Percentiles rank a stretch among this genome's conserved stretches.
Evolutionary conservation across 148 eudicot species (phyloP).

Genomic region (Rhododendron simsii): DNA sequence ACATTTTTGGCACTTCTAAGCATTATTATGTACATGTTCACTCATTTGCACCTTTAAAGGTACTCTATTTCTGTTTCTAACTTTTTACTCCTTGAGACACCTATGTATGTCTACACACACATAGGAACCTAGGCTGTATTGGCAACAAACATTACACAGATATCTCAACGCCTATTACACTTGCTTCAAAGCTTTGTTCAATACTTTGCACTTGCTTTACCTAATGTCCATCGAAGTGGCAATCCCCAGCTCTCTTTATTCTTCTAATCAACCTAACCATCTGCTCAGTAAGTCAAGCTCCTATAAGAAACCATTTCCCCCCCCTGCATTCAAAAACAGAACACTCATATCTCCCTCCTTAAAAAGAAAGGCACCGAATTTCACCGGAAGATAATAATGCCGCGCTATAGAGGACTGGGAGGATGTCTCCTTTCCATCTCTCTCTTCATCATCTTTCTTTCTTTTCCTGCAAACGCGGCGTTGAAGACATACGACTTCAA

Average conservation of each 20-base stretch:
- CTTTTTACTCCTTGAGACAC: not conserved
- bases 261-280: not conserved
- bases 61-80: not conserved
- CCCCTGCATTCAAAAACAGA: not conserved
- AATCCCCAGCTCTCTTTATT: not conserved
- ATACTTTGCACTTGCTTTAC: slow-evolving; percentile 16
- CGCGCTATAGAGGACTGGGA: not conserved
- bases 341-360: not conserved
- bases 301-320: not conserved
- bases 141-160: slow-evolving; percentile 17
- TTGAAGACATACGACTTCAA: slow-evolving; percentile 45
- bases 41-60: slow-evolving; percentile 7
- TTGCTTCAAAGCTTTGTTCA: slow-evolving; percentile 27
- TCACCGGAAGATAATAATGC: not conserved
- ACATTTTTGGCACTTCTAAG: not conserved
- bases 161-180: slow-evolving; percentile 14
- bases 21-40: not conserved
- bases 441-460: slow-evolving; percentile 1
- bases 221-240: slow-evolving; percentile 10
- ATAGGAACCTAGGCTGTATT: not conserved
- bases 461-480: slow-evolving; percentile 28
- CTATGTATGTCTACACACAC: not conserved
- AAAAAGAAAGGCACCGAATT: not conserved
- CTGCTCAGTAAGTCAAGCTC: not conserved
- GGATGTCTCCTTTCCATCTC: slow-evolving; percentile 1